Base-by-base conservation (phyloP, 306 rosid species). In the Aeschynomene evenia region DNA sequence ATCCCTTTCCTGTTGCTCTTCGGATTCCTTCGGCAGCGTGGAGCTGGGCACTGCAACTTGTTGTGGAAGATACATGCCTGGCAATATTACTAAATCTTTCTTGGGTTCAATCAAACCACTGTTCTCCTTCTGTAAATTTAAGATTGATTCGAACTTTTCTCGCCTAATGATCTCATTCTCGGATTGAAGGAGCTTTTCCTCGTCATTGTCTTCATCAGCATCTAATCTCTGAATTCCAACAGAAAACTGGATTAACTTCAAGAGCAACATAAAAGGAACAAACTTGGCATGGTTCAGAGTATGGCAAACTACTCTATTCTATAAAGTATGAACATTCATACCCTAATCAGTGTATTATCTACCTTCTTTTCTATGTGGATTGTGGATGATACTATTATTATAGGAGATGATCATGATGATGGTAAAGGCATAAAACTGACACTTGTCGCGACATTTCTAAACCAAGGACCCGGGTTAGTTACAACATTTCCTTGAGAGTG, bases 1-100 rank as follows among this genome's bases (percentile, higher is more conserved):
- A 33, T 83, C 81, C 3, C 63, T 76, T 52, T 70, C 77, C 39
- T 72, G 81, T 42, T 63, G 86, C 48, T 81, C 84, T 0, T 73
- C 11, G 20, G 86, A 64, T 66, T 88, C 86, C 54, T 66, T 28
- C 31, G 80, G 18, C 3, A 21, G 42, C 21, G 4, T 46, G 9
- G 80, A 31, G 9, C 69, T 16, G n/a, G 79, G n/a, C 11, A 26
- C 10, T 40, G 81, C 75, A 13, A 42, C 68, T 13, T 79, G 81
- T 67, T 78, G 88, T 3, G 84, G 81, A 53, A 82, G 91, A 80
- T 78, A 80, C 88, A 88, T 88, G 39, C 97, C 97, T 1, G 97
- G 89, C 63, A 75, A 61, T 14, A 91, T 79, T 28, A 70, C 76
- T 16, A 85, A 8, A 49, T 70, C 78, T 72, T 22, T 85, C 79